Evolutionary conservation across 78 protist species (phyloP).

Genomic region (Dictyostelium capitatum): DNA sequence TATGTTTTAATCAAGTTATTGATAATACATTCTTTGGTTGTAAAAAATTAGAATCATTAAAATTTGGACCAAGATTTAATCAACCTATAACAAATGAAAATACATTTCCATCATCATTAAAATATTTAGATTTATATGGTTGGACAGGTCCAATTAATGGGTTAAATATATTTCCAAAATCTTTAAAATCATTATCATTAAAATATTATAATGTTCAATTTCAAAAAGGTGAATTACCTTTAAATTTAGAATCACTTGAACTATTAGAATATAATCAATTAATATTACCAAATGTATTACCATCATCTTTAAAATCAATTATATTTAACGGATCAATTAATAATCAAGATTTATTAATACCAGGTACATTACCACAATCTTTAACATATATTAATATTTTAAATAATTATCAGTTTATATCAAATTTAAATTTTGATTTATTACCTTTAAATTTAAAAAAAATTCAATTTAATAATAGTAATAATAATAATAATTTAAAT

Average conservation of each 20-base stretch:
- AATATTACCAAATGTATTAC: neutral
- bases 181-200: neutral
- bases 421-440: neutral
- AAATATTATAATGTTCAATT: neutral
- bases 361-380: neutral
- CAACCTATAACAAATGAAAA: neutral
- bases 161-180: neutral
- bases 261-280: neutral
- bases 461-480: neutral
- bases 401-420: neutral
- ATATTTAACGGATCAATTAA: neutral
- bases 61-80: slow-evolving; percentile 6
- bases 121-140: neutral
- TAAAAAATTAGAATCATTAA: neutral
- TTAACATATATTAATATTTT: neutral
- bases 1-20: neutral
- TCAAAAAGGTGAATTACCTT: neutral
- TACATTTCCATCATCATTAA: neutral
- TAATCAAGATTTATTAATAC: neutral
- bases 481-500: neutral
- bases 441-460: neutral
- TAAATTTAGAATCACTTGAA: neutral
- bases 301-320: neutral
- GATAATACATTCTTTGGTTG: neutral
- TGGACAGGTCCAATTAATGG: slow-evolving; percentile 3